Conservation (phyloP, 2,329 filamentous ascomycete genomes). For the Chaetomiaceae sp. region DNA sequence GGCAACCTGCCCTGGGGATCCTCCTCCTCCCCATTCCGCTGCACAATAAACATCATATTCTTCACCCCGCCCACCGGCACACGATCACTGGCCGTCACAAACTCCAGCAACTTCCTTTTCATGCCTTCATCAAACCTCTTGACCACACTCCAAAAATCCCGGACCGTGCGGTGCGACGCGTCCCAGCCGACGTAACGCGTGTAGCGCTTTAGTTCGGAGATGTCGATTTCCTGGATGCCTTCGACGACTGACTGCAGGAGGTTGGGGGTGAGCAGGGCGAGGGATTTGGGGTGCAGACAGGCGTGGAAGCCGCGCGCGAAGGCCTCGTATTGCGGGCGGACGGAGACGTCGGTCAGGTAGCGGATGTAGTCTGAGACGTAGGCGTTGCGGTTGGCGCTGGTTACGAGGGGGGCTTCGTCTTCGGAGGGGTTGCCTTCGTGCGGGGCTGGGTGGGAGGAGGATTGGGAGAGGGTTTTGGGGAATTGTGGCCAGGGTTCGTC, state of each 20-base stretch:
- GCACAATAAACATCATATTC: slow-evolving; percentile 78
- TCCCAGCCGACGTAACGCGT: slow-evolving; percentile 81
- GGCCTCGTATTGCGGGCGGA: slow-evolving; percentile 71
- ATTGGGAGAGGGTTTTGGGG: slow-evolving; percentile 14
- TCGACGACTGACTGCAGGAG: slow-evolving; percentile 76
- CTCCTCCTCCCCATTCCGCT: slow-evolving; percentile 65
- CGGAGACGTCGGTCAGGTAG: slow-evolving; percentile 74
- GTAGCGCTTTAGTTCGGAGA: slow-evolving; percentile 64
- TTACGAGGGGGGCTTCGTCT: slow-evolving; percentile 67
- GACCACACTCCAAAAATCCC: slow-evolving; percentile 81
- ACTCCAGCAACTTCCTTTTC: slow-evolving; percentile 76
- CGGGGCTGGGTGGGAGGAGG: slow-evolving; percentile 24
- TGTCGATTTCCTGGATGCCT: slow-evolving; percentile 75
- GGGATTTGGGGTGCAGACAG: slow-evolving; percentile 65
- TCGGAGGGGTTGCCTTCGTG: slow-evolving; percentile 33
- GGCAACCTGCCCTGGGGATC: slow-evolving; percentile 55
- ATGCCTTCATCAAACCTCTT: slow-evolving; percentile 61
- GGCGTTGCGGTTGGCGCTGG: slow-evolving; percentile 67
- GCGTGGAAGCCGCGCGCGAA: slow-evolving; percentile 77
- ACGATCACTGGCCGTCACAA: slow-evolving; percentile 89
- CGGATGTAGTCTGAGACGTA: slow-evolving; percentile 82
- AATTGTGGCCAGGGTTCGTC: slow-evolving; percentile 25
- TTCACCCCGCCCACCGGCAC: slow-evolving; percentile 82
- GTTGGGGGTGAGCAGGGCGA: slow-evolving; percentile 65
- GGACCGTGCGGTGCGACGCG: slow-evolving; percentile 61